Base-by-base conservation (phyloP, 148 eudicot species). In the Diospyros lotus region DNA sequence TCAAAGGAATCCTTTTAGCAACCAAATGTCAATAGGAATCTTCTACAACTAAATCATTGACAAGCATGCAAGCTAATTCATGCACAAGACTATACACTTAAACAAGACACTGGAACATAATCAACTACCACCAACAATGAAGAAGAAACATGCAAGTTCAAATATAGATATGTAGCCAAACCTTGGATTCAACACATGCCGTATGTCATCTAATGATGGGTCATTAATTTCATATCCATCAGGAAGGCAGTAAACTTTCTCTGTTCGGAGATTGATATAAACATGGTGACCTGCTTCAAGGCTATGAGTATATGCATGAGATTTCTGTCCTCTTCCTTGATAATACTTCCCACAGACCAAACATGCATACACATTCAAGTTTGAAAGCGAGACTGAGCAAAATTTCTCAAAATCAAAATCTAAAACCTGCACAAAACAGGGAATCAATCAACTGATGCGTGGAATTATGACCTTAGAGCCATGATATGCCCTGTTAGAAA, bases 331-430 rank as follows among this genome's bases (percentile, higher is more conserved):
- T 80, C 94, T 91, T 77, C 99, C 97, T 87, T 89, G 99, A 80
- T 64, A 92, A 78, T 95, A 95, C 82, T 95, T 95, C 42, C 97
- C 99, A 75, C 99, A 95, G 60, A 93, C 97, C 74, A 95, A 85
- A 72, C 99, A 95, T 38, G 99, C 99, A 69, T 95, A 95, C 5
- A 95, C 99, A 77, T 95, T 93, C 82, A 90, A 81, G 83, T 95
- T 95, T 39, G 96, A 87, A 11, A 93, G 86, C 59, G 99, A 95
- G 50, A 95, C 94, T 0, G 97, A 95, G 73, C 97, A 95, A 72
- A 89, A 90, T 77, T 93, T 95, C 82, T 95, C 99, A 61, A 95
- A 95, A 76, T 95, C 99, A 81, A 95, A 95, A 87, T 95, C 99
- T 79, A 95, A 77, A 76, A 89, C 99, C 99, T 95, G 85, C 80